Evolutionary conservation across 495 filamentous ascomycete species (phyloP).

Genomic region (Penicillium parvum): DNA sequence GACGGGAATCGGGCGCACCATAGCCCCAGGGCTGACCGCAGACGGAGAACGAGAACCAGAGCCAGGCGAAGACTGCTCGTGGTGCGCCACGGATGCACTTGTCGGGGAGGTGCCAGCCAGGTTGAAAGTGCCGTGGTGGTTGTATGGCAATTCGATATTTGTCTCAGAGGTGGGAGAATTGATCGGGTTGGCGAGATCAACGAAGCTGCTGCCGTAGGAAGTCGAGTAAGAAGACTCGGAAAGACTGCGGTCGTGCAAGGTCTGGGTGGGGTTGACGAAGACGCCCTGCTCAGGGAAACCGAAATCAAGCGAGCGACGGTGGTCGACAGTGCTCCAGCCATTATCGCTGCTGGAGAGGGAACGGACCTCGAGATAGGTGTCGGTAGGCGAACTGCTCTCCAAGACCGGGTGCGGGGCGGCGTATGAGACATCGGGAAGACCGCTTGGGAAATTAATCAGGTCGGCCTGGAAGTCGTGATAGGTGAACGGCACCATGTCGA

Average conservation of each 20-base stretch:
- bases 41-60: slow-evolving; percentile 43
- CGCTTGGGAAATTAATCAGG: slow-evolving; percentile 50
- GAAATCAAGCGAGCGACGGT: slow-evolving; percentile 50
- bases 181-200: slow-evolving; percentile 71
- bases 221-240: slow-evolving; percentile 80
- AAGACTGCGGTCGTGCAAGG: slow-evolving; percentile 75
- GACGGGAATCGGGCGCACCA: slow-evolving; percentile 58
- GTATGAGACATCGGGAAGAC: slow-evolving; percentile 50
- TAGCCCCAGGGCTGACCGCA: slow-evolving; percentile 62
- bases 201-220: slow-evolving; percentile 75
- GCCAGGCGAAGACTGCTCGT: slow-evolving; percentile 32
- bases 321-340: slow-evolving; percentile 74
- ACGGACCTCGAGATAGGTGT: slow-evolving; percentile 76
- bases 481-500: slow-evolving; percentile 64
- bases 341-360: slow-evolving; percentile 81
- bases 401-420: slow-evolving; percentile 43
- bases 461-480: slow-evolving; percentile 71
- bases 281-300: slow-evolving; percentile 50
- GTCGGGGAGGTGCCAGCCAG: slow-evolving; percentile 20
- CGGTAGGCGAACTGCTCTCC: slow-evolving; percentile 77
- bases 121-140: slow-evolving; percentile 29
- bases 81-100: slow-evolving; percentile 36
- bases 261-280: slow-evolving; percentile 84
- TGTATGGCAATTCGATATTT: slow-evolving; percentile 58
- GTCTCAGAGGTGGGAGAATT: slow-evolving; percentile 63